Evolutionary conservation across 2,329 filamentous ascomycete genomes (phyloP).

Genomic region (Pezicula neosporulosa): DNA sequence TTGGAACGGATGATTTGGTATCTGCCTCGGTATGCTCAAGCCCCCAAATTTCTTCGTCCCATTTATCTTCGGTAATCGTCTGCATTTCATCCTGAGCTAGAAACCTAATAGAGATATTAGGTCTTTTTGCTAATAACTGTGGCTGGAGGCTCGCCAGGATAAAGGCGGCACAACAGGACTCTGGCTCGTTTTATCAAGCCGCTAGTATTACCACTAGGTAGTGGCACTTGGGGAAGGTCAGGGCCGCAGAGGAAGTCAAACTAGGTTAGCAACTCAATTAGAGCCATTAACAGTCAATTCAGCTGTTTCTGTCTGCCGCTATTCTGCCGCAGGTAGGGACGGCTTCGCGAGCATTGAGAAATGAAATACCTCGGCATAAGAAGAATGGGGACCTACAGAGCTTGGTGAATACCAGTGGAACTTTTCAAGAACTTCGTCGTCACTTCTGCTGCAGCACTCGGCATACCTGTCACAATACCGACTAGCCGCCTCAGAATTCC

Average conservation of each 20-base stretch:
- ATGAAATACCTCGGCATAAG: background rate
- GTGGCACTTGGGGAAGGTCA: too few species aligned
- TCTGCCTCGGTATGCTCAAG: conserved; percentile 29
- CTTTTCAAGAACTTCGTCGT: conserved; percentile 53
- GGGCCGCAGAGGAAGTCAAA: too few species aligned
- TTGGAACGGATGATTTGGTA: conserved; percentile 31
- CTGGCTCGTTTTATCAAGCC: too few species aligned
- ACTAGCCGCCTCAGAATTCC: conserved; percentile 40
- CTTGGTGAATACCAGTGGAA: conserved; percentile 55
- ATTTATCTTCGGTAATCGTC: conserved; percentile 54
- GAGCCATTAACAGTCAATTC: too few species aligned
- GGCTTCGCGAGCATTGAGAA: background rate
- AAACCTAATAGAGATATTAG: conserved; percentile 25
- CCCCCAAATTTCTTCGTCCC: conserved; percentile 59
- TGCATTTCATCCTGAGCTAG: conserved; percentile 58
- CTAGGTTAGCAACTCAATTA: too few species aligned
- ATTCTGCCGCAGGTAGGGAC: too few species aligned
- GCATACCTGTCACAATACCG: conserved; percentile 41
- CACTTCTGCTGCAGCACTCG: conserved; percentile 42
- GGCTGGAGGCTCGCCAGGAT: too few species aligned
- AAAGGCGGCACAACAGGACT: too few species aligned
- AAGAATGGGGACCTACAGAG: conserved; percentile 33
- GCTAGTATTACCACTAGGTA: too few species aligned
- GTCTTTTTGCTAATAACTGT: background rate
- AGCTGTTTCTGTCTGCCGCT: too few species aligned